Conservation (phyloP, 1,284 basidiomycete species). For the Rhizopogon parksii region DNA sequence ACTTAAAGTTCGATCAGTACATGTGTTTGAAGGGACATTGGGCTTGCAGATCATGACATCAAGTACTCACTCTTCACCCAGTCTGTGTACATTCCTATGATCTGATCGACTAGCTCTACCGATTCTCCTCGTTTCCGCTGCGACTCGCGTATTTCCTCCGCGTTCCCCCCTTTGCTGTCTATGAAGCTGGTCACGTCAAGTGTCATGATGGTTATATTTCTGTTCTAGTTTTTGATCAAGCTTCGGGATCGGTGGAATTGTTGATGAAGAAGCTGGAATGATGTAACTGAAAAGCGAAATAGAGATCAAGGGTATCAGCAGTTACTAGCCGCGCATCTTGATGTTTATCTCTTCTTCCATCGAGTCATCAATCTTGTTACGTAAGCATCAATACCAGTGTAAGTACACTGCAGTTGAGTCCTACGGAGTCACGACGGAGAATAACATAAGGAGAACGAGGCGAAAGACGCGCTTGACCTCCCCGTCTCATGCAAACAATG, state of each 20-base stretch:
- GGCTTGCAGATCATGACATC: neutral
- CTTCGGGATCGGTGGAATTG: neutral
- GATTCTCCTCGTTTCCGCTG: slow-evolving; percentile 87
- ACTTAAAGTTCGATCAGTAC: slow-evolving; percentile 38
- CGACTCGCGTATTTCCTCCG: slow-evolving; percentile 88
- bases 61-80: slow-evolving; percentile 81
- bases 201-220: slow-evolving; percentile 44
- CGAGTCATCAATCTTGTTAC: too few species aligned
- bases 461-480: neutral
- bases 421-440: neutral
- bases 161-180: slow-evolving; percentile 88
- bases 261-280: neutral
- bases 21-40: neutral
- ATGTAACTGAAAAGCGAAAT: neutral
- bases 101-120: slow-evolving; percentile 89
- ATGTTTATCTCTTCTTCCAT: too few species aligned
- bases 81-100: slow-evolving; percentile 86
- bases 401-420: neutral
- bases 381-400: too few species aligned
- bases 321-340: too few species aligned
- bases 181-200: slow-evolving; percentile 75
- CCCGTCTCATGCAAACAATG: neutral
- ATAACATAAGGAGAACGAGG: neutral
- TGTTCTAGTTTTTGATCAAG: neutral
- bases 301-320: neutral